A percentile compares a stretch with the other conserved stretches of the same genome.
Conservation (phyloP, 768 basidiomycete genomes). For the Suillus alpinus region DNA sequence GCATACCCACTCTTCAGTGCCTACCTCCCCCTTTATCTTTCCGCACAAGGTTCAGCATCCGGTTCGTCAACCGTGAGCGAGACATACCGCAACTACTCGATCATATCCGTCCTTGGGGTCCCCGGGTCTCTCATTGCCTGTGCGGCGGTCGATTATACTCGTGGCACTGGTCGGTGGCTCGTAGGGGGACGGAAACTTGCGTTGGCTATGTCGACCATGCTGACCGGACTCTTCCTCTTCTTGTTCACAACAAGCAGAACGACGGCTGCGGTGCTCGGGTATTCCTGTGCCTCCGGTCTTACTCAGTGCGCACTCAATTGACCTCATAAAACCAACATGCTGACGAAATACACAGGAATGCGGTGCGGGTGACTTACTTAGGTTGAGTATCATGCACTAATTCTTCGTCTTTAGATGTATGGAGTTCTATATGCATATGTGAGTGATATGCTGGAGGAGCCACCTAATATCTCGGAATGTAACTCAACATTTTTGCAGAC, state of each 20-base stretch:
- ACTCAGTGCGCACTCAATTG: conserved; percentile 34
- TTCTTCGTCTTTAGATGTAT: conserved; percentile 38
- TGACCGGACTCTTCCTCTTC: conserved; percentile 49
- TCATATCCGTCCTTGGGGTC: conserved; percentile 45
- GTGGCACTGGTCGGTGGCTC: conserved; percentile 29
- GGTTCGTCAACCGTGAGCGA: conserved; percentile 18
- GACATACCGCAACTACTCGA: conserved; percentile 49
- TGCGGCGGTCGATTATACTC: conserved; percentile 42
- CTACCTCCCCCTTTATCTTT: conserved; percentile 51
- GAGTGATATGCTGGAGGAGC: background rate
- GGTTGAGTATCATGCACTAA: background rate
- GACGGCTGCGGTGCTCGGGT: conserved; percentile 39
- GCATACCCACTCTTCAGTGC: conserved; percentile 53
- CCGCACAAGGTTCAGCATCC: conserved; percentile 28
- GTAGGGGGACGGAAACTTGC: conserved; percentile 47
- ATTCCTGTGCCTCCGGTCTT: conserved; percentile 41
- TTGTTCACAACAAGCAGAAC: conserved; percentile 48
- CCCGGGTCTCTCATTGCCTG: conserved; percentile 49
- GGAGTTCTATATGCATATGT: conserved; percentile 51
- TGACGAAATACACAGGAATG: conserved; percentile 26
- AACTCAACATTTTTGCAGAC: conserved; percentile 24
- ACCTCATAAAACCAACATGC: background rate
- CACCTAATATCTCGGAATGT: background rate
- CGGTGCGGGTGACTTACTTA: conserved; percentile 23
- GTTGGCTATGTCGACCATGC: conserved; percentile 41